Evolutionary conservation across 176 grass and related monocot genomes (phyloP).

Genomic region (Eragrostis nindensis): DNA sequence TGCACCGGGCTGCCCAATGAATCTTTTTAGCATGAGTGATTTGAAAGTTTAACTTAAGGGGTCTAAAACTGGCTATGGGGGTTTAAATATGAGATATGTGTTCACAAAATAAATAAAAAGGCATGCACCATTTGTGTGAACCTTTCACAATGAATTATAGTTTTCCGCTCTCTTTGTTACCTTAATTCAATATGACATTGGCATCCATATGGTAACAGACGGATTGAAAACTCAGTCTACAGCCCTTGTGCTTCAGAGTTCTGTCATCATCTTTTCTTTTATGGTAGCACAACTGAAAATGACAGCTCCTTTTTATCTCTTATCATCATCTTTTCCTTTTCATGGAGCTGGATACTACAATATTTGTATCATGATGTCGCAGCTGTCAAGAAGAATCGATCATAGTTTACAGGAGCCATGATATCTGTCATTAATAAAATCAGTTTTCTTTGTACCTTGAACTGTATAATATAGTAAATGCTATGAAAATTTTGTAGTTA

Average conservation of each 20-base stretch:
- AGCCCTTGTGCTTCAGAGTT: not conserved
- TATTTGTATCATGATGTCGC: conserved; percentile 36
- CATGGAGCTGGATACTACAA: conserved; percentile 30
- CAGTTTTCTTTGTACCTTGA: conserved; percentile 13
- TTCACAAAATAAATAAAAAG: conserved; percentile 20
- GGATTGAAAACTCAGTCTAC: not conserved
- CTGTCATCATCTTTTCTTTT: not conserved
- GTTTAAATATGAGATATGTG: not conserved
- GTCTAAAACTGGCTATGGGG: not conserved
- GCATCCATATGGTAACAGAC: not conserved
- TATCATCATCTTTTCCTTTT: conserved; percentile 34
- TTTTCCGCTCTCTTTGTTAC: conserved; percentile 12
- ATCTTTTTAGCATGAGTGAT: conserved; percentile 8
- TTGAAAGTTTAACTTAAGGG: not conserved
- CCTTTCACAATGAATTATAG: not conserved
- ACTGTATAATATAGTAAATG: not conserved
- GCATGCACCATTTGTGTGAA: not conserved
- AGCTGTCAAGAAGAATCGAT: conserved; percentile 39
- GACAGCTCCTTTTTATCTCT: conserved; percentile 45
- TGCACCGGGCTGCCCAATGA: too few relatives aligned
- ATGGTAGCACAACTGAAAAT: conserved; percentile 44
- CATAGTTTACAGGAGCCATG: not conserved
- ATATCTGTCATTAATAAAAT: not conserved
- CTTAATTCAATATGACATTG: conserved; percentile 26
- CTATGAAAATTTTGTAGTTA: not conserved